Evolutionary conservation across 2,329 filamentous ascomycete genomes (phyloP), one percentile per base, ranked within the genome.

Genomic region (Xylaria multiplex): DNA sequence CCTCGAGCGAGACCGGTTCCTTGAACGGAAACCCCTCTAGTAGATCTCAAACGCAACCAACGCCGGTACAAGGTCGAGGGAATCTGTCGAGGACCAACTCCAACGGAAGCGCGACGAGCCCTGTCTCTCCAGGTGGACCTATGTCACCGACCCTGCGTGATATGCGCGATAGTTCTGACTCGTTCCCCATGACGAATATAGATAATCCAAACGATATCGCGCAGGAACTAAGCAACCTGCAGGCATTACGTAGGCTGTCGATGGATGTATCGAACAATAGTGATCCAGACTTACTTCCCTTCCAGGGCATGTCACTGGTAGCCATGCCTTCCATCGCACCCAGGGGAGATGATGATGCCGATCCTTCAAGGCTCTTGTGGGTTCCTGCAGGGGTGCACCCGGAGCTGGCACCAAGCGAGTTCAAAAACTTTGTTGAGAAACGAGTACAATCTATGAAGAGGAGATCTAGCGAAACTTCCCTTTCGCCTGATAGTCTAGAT

Each of bases 341-440:
- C 1, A 88, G 85, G 2, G 87, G 89, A 37, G 86, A 88, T 66
- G 91, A 93, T 69, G 91, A 96, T 74, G 93, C 93, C 73, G 95
- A 98, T 76, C 89, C 93, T 7, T 93, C 94, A 2, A 88, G 93
- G 68, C 81, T 98, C 65, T 92, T 98, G 71, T 99, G 96, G 96
- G 96, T 99, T 6, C 96, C 96, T 5, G 96, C 96, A 27, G 89
- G 93, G 65, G 86, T 99, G 32, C 96, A 99, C 74, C 96, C 96
- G 0, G 96, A 99, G 79, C 84, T 99, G 55, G 96, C 96, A 2
- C 96, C 96, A 1, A 93, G 92, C 75, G 96, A 97, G 73, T 99
- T 98, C 84, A 97, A 97, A 79, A 95, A 91, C 1, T 99, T 98
- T 72, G 86, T 99, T 2, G 95, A 99, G 75, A 96, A 94, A 69